phyloP scores from a whole-genome alignment of 805 yeast species.

The Myxozyma geophila region DNA sequence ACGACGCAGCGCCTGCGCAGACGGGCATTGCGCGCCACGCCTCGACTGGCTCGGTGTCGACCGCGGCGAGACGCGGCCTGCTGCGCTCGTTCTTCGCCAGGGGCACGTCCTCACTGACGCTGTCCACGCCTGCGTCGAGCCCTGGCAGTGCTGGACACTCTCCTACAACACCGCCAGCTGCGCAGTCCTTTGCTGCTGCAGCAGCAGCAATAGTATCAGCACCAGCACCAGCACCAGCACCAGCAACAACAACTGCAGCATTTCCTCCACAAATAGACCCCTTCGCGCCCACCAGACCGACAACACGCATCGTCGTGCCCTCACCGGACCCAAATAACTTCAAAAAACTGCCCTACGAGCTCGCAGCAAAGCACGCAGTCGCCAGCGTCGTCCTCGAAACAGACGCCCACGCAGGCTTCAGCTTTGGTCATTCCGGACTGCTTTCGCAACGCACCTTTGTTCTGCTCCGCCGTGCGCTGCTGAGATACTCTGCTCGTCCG shows the following conservation, averaged over 20 bases:
- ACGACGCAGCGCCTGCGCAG: background rate
- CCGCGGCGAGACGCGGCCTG: conserved; percentile 2
- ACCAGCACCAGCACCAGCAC: background rate
- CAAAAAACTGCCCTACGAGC: conserved; percentile 22
- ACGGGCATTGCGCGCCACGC: background rate
- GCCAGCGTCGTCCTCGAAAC: conserved; percentile 14
- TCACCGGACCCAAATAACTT: conserved; percentile 6
- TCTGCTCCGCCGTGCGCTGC: conserved; percentile 19
- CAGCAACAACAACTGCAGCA: background rate
- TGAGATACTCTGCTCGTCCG: conserved; percentile 22
- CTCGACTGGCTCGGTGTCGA: conserved; percentile 4
- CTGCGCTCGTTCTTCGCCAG: conserved; percentile 9
- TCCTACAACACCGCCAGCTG: no score
- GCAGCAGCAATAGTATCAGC: no score
- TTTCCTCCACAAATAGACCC: background rate
- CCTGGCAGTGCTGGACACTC: background rate
- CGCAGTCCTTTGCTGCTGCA: no score
- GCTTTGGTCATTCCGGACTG: conserved; percentile 4
- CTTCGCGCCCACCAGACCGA: conserved; percentile 5
- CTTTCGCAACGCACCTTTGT: conserved; percentile 23
- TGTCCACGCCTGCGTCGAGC: conserved; percentile 2
- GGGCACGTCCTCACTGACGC: conserved; percentile 3
- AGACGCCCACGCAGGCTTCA: conserved; percentile 14
- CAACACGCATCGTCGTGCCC: conserved; percentile 4
- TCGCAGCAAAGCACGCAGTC: conserved; percentile 18